Base-by-base conservation (phyloP, 1,139 yeast species). In the Zygosaccharomyces sapae region DNA sequence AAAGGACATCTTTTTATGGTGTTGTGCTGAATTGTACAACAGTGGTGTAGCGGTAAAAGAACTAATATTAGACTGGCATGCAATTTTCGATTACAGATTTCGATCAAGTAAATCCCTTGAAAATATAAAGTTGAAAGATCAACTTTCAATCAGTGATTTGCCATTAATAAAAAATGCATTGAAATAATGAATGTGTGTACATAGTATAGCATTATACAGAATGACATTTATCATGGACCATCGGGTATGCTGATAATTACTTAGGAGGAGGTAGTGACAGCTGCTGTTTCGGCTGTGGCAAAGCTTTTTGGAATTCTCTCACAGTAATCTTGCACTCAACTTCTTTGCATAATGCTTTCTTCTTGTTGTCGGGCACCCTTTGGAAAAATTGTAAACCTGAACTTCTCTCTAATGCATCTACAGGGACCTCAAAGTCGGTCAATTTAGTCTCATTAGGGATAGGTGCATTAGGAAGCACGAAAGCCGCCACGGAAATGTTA, bases 321-420 rank as follows among this genome's bases (percentile, higher is more conserved):
- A 89, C 92, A 8, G 83, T 76, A 41, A 89, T 80, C 43, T 80
- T 83, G 69, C 98, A 92, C 45, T 76, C 74, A 29, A 85, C 84
- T 58, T 90, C 95, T 51, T 75, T 72, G 68, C 98, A 92, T 55
- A 92, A 75, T 49, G 81, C 81, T 57, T 77, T 79, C 59, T 79
- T 80, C 58, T 79, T 76, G 47, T 67, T 67, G 24, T 70, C 71
- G 0, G 94, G 85, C 13, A 87, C 79, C 55, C 81, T 79, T 47
- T 82, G 80, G 63, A 92, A 70, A 52, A 92, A 79, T 55, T 85
- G 92, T 51, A 90, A 73, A 0, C 99, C 99, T 5, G 92, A 74
- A 2, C 94, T 77, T 58, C 86, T 76, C 66, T 92, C 98, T 51
- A 92, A 71, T 0, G 96, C 95, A 54, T 88, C 94, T 0, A 90